A percentile compares a stretch with the other conserved stretches of the same genome.
Evolutionary conservation across 208 protist genomes (phyloP).

Genomic region (Trypanosoma vivax): DNA sequence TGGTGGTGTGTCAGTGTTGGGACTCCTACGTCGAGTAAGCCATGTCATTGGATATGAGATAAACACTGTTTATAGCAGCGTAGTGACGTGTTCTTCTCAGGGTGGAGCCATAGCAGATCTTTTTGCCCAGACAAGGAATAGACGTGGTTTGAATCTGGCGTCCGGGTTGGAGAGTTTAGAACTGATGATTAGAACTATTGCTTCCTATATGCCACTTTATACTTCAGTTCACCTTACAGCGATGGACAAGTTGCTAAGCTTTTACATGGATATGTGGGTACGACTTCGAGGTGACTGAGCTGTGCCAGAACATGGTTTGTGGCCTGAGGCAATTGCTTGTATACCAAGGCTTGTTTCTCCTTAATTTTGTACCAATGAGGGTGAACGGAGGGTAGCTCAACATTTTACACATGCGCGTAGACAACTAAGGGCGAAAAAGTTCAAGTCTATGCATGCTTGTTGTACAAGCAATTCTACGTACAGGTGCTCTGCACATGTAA

Average conservation of each 20-base stretch:
- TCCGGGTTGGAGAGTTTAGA: slow-evolving; percentile 52
- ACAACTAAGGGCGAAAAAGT: too few species aligned
- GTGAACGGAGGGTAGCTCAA: too few species aligned
- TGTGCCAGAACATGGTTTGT: neutral
- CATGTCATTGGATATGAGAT: slow-evolving; percentile 37
- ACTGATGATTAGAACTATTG: slow-evolving; percentile 29
- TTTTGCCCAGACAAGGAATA: slow-evolving; percentile 13
- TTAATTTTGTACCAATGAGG: too few species aligned
- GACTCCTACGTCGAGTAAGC: slow-evolving; percentile 34
- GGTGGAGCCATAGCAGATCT: slow-evolving; percentile 31
- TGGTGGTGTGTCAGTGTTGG: slow-evolving; percentile 31
- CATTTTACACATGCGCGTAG: too few species aligned
- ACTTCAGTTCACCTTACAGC: slow-evolving; percentile 50
- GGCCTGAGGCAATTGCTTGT: too few species aligned
- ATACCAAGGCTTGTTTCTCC: too few species aligned
- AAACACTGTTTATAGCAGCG: slow-evolving; percentile 22
- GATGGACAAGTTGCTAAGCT: slow-evolving; percentile 63
- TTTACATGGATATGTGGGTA: slow-evolving; percentile 80
- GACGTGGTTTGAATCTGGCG: slow-evolving; percentile 14
- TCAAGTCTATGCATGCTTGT: too few species aligned
- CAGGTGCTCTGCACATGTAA: too few species aligned
- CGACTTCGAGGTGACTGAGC: slow-evolving; percentile 28
- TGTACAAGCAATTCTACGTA: too few species aligned
- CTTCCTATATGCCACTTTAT: slow-evolving; percentile 54
- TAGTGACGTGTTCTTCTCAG: slow-evolving; percentile 36